These are phyloP conservation scores for Volvox africanus DNA, from an alignment of 139 green algal genomes.

Conservation along the genomic window DNA sequence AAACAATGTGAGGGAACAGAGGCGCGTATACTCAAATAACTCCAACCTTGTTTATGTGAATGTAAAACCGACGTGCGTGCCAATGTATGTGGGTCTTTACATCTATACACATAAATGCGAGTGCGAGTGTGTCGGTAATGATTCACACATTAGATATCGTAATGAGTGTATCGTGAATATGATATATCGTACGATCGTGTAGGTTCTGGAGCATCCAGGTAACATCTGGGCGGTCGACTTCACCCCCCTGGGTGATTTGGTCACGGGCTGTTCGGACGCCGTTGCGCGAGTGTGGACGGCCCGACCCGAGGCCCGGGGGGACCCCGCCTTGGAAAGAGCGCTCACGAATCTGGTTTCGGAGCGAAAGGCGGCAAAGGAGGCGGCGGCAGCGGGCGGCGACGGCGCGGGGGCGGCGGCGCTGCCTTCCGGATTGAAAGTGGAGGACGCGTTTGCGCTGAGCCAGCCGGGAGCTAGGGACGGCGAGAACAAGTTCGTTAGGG, in stretches of 20 bases:
- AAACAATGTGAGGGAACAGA: no score
- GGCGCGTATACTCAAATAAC: no score
- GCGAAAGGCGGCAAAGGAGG: conserved; percentile 39
- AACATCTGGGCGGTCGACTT: conserved; percentile 94
- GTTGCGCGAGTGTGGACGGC: conserved; percentile 84
- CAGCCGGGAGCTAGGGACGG: conserved; percentile 72
- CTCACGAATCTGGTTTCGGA: conserved; percentile 37
- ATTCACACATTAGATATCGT: no score
- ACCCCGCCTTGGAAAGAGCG: conserved; percentile 45
- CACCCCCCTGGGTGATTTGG: conserved; percentile 67
- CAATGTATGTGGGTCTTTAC: no score
- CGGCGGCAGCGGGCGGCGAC: conserved; percentile 23
- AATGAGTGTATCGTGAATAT: no score
- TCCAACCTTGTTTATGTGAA: no score
- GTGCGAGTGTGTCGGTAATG: no score
- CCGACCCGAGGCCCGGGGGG: conserved; percentile 2
- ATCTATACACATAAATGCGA: no score
- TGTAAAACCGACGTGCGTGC: no score
- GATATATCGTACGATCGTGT: neutral
- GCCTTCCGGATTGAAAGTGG: conserved; percentile 74
- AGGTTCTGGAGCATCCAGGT: conserved; percentile 85
- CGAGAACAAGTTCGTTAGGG: conserved; percentile 71
- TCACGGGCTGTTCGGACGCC: conserved; percentile 90
- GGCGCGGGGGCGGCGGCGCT: conserved; percentile 50
- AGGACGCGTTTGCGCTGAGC: conserved; percentile 65